Conservation (phyloP, 75 land plant genomes). For the Chamaecyparis obtusa region DNA sequence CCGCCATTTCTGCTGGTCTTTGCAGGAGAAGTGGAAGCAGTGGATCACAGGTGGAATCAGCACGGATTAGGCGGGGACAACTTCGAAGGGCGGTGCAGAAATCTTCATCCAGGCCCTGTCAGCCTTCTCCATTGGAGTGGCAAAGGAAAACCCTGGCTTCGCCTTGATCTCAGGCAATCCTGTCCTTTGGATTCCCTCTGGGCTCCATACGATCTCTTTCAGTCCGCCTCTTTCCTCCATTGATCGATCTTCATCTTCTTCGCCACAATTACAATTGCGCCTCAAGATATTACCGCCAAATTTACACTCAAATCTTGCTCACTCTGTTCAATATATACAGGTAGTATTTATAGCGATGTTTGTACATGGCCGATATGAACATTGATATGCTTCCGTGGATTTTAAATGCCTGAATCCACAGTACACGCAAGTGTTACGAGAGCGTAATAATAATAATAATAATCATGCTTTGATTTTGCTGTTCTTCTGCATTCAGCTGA, state of each 20-base stretch:
- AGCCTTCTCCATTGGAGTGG: constrained; percentile 76
- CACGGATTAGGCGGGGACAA: constrained; percentile 87
- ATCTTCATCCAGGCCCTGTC: constrained; percentile 67
- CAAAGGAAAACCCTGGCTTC: constrained; percentile 68
- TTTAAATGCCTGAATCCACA: background rate
- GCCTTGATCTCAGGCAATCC: constrained; percentile 39
- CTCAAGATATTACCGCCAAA: background rate
- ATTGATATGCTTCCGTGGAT: background rate
- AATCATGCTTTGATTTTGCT: too few relatives aligned
- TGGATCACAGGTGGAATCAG: constrained; percentile 86
- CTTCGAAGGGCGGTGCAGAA: constrained; percentile 55
- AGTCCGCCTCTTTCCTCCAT: constrained; percentile 12
- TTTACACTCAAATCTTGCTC: background rate
- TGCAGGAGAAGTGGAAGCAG: constrained; percentile 59
- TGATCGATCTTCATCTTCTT: background rate
- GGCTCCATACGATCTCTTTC: constrained; percentile 71
- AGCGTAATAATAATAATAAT: background rate
- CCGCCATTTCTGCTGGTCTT: constrained; percentile 88
- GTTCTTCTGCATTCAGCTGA: too few relatives aligned
- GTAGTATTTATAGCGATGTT: background rate
- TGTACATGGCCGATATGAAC: background rate
- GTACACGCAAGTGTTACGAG: background rate
- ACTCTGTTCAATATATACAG: background rate
- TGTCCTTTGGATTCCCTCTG: constrained; percentile 69
- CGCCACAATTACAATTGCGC: background rate